Evolutionary conservation across 345 rosid species (phyloP).

Genomic region (Streptanthus diversifolius): DNA sequence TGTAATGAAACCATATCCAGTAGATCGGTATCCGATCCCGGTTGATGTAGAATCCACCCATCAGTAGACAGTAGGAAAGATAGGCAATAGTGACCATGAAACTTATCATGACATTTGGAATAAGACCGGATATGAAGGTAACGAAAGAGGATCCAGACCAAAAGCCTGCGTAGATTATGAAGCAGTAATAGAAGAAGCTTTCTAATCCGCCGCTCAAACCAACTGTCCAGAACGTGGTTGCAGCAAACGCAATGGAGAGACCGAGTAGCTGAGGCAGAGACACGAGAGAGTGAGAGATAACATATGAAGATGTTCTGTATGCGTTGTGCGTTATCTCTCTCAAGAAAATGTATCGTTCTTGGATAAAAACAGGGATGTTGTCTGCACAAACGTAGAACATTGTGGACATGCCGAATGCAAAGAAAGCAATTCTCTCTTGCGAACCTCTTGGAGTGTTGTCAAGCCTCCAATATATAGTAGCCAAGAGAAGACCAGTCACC

Average conservation of each 20-base stretch:
- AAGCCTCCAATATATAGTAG: constrained; percentile 67
- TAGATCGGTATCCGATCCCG: constrained; percentile 36
- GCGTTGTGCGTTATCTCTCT: constrained; percentile 48
- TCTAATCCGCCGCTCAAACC: constrained; percentile 47
- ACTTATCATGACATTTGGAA: constrained; percentile 43
- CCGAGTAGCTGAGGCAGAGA: constrained; percentile 41
- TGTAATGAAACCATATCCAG: constrained; percentile 43
- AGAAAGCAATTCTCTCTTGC: constrained; percentile 43
- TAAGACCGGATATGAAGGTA: constrained; percentile 43
- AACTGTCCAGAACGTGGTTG: constrained; percentile 49
- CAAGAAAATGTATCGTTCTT: constrained; percentile 82
- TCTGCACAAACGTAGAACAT: constrained; percentile 45
- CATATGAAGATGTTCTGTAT: constrained; percentile 48
- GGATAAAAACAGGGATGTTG: constrained; percentile 48
- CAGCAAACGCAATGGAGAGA: constrained; percentile 45
- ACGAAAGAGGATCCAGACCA: constrained; percentile 81
- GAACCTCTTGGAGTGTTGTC: constrained; percentile 43
- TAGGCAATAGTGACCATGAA: constrained; percentile 43
- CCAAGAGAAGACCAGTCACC: constrained; percentile 47
- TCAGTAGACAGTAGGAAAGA: constrained; percentile 41
- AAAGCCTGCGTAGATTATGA: constrained; percentile 44
- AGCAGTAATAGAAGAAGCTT: constrained; percentile 44
- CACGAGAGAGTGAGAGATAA: constrained; percentile 44
- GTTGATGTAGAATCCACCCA: constrained; percentile 39
- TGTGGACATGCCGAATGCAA: constrained; percentile 45